Conservation (phyloP, 768 basidiomycete genomes). For the Floccularia luteovirens region DNA sequence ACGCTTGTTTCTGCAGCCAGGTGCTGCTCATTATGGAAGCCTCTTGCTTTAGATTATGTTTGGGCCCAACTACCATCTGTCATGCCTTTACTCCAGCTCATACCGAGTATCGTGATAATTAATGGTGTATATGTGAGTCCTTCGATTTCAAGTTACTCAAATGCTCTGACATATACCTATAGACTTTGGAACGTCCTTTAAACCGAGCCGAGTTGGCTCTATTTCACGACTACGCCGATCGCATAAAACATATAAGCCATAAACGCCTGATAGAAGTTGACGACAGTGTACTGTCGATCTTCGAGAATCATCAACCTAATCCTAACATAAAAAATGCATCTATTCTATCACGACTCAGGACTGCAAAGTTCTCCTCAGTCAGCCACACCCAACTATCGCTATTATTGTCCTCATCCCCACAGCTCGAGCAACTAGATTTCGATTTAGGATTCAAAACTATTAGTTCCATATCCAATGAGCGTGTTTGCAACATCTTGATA, state of each 20-base stretch:
- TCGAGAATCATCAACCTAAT: conserved; percentile 8
- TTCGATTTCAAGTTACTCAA: not conserved
- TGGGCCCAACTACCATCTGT: conserved; percentile 36
- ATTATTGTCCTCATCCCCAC: conserved; percentile 23
- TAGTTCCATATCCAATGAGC: conserved; percentile 9
- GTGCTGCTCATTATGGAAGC: conserved; percentile 38
- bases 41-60: conserved; percentile 37
- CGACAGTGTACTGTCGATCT: conserved; percentile 13
- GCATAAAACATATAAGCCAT: conserved; percentile 28
- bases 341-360: conserved; percentile 19
- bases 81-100: conserved; percentile 30
- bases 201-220: conserved; percentile 12
- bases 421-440: conserved; percentile 26
- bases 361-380: conserved; percentile 19
- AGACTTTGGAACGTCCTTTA: conserved; percentile 3
- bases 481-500: conserved; percentile 18
- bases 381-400: conserved; percentile 15
- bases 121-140: conserved; percentile 26
- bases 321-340: not conserved
- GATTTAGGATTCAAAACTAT: conserved; percentile 29
- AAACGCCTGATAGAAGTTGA: conserved; percentile 14
- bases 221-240: conserved; percentile 24
- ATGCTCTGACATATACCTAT: not conserved
- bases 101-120: conserved; percentile 18
- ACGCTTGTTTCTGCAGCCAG: conserved; percentile 29